Conservation (phyloP, 2,329 filamentous ascomycete species). For the Monilinia fructicola region DNA sequence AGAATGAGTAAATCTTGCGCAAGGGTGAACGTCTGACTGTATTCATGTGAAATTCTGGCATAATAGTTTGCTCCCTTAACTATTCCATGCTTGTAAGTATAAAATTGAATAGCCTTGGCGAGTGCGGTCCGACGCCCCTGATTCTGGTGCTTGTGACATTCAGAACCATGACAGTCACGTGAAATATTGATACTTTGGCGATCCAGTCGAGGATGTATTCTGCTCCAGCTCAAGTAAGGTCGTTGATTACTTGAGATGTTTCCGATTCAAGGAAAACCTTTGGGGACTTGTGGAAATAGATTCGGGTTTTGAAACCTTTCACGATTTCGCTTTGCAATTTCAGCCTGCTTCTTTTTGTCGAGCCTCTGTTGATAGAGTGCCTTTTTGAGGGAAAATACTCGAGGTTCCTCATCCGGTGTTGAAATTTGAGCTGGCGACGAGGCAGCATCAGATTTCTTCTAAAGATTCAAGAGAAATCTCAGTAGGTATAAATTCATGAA, state of each 20-base stretch:
- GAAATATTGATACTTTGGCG: neutral
- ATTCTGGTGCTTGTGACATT: neutral
- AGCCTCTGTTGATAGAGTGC: conserved; percentile 84
- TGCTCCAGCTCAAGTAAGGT: conserved; percentile 1
- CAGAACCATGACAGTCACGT: neutral
- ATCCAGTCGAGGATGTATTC: neutral
- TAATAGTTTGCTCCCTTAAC: neutral
- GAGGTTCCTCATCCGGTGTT: conserved; percentile 57
- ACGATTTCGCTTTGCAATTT: conserved; percentile 75
- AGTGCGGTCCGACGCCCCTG: neutral
- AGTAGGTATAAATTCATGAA: neutral
- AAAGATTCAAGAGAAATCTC: conserved; percentile 21
- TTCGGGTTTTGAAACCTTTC: conserved; percentile 76
- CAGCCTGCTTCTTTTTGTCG: conserved; percentile 73
- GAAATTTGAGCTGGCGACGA: conserved; percentile 13
- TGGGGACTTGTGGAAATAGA: conserved; percentile 84
- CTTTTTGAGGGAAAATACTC: conserved; percentile 83
- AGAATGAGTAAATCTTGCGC: conserved; percentile 2
- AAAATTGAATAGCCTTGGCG: conserved; percentile 6
- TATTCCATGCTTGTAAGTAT: neutral
- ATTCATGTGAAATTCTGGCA: neutral
- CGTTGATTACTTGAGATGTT: neutral
- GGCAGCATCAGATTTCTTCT: conserved; percentile 36
- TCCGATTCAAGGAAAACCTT: conserved; percentile 48
- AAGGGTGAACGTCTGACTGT: conserved; percentile 13